Evolutionary conservation across 2,329 filamentous ascomycete genomes (phyloP), one percentile per base, ranked within the genome.

Genomic region (Westerdykella sp.): DNA sequence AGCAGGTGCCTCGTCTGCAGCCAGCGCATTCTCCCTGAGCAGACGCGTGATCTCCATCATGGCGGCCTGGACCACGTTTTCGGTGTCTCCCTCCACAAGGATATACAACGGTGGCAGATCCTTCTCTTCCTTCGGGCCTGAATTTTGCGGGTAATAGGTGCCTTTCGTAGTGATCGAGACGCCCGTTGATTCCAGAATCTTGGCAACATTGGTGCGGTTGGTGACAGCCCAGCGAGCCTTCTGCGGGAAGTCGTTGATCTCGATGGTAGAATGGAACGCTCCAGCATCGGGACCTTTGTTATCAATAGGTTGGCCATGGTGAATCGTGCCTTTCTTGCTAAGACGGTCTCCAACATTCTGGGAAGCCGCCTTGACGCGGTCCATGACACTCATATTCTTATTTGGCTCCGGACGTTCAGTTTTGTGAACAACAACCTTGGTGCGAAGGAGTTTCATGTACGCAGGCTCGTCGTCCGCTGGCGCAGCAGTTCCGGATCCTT

Each of bases 231-330:
- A 98, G 56, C 93, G 81, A 51, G 93, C 93, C 75, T 96, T 97
- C 67, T 98, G 93, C 28, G 93, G 93, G 69, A 97, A 97, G 69
- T 98, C 93, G 69, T 98, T 98, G 79, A 98, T 98, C 69, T 97
- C 93, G 48, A 98, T 76, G 4, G 91, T 97, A 13, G 93, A 90
- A 66, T 98, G 93, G 77, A 89, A 98, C 0, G 90, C 89, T 40
- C 93, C 93, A 3, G 93, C 93, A 67, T 98, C 93, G 1, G 93
- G 93, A 1, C 93, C 93, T 69, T 96, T 96, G 72, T 98, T 98
- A 73, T 98, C 93, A 63, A 96, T 94, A 6, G 93, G 89, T 48
- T 95, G 90, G 12, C 93, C 93, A 4, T 87, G 85, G 47, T 93
- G 85, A 57, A 96, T 83, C 63, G 93, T 85, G 30, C 90, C 90